A percentile compares a stretch with the other conserved stretches of the same genome.
Evolutionary conservation across 768 basidiomycete species (phyloP).

Genomic region (Gloeopeniophorella convolvens): DNA sequence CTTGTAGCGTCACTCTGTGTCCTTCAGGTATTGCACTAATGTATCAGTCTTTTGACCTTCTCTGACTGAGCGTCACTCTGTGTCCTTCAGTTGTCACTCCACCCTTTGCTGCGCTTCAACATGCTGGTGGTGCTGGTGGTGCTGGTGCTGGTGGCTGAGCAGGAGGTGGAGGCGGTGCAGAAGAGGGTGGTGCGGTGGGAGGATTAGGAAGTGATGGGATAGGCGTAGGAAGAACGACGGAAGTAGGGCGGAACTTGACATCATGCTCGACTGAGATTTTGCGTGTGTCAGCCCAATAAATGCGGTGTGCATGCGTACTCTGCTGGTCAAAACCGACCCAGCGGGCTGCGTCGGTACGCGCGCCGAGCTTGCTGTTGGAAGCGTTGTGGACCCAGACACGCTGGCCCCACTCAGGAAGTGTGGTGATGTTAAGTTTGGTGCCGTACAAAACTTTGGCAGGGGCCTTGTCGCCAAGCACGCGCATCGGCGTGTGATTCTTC

Average conservation of each 20-base stretch:
- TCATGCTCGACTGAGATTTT: conserved; percentile 25
- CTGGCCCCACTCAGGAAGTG: conserved; percentile 10
- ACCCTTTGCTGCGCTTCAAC: no score
- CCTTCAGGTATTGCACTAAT: no score
- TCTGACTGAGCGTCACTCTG: no score
- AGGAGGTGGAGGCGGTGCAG: no score
- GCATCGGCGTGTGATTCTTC: conserved; percentile 11
- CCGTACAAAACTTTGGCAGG: conserved; percentile 23
- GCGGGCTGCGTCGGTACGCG: conserved; percentile 4
- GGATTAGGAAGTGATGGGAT: no score
- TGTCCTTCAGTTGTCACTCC: no score
- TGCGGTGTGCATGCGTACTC: conserved; percentile 25
- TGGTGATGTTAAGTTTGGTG: conserved; percentile 25
- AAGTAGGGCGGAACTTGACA: conserved; percentile 27
- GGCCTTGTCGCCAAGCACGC: conserved; percentile 20
- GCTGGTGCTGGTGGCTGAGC: no score
- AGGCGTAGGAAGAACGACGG: no score
- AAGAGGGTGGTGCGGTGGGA: no score
- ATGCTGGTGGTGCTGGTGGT: no score
- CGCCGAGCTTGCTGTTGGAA: conserved; percentile 13
- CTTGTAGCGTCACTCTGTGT: no score
- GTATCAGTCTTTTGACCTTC: no score
- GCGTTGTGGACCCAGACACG: conserved; percentile 16
- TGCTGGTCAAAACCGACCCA: conserved; percentile 33
- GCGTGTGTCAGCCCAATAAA: conserved; percentile 32